Evolutionary conservation across 805 yeast genomes (phyloP), one percentile per base, ranked within the genome.

Genomic region (Jamesozyma spencerorum): DNA sequence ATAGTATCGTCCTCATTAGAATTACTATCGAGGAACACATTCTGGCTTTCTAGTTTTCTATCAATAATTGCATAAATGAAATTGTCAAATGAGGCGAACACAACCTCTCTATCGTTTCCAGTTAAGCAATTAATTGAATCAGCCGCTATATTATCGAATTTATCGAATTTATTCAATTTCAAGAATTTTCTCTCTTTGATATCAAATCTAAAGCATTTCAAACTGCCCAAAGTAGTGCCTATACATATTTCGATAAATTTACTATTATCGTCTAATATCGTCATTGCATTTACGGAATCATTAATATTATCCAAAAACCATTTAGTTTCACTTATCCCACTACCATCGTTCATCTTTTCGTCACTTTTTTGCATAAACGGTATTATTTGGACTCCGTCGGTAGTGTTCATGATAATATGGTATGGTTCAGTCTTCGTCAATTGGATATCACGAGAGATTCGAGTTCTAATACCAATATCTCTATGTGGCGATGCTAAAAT

Each of bases 361-460:
- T 4, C 3, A 18, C 33, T 29, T 8, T 5, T 12, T 2, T 17
- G 31, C 15, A n/a, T 45, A n/a, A 52, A 39, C 13, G 46, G 33
- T 11, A 44, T 33, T 14, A 48, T 34, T 31, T 45, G 49, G 10
- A 54, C 35, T 19, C 49, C 51, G 32, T 47, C 49, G 2, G 46
- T 39, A 4, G 44, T 41, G 39, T 46, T 48, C 2, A 52, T 17
- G 5, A 52, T 32, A 8, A 50, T 11, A 19, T 34, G 40, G 31
- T 40, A 34, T 8, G 30, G 20, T 10, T 34, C 28, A 17, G 34
- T 37, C n/a, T 31, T 31, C 2, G 36, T 33, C 4, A 45, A 14
- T 10, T 31, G 15, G 1, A 48, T 44, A 18, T 39, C 41, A 28
- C 34, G 46, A 6, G 43, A 40, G 12, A 46, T 38, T 3, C 17